Evolutionary conservation across 441 rosid species (phyloP), one percentile per base, ranked within the genome.

Genomic region (Populus tomentosa): DNA sequence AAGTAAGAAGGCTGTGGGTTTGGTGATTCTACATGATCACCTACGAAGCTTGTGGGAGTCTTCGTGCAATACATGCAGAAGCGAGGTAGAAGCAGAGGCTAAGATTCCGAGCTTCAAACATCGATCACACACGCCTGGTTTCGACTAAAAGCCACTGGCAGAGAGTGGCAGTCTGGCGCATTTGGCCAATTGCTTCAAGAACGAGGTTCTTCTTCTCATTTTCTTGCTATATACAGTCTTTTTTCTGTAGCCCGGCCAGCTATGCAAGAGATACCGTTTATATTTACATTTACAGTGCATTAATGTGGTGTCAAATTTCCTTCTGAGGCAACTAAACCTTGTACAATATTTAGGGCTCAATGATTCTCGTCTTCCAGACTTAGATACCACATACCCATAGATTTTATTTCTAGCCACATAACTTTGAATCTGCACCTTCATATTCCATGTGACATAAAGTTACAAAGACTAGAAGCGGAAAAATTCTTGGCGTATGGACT

Each of bases 161-260:
- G 38, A 36, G 38, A 7, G 38, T 36, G 38, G 38, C 53, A 35
- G 11, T 24, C 59, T 1, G 16, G 26, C 10, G 3, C 10, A 38
- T 35, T 69, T 61, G 32, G 76, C 67, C 78, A 68, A 56, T 35
- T 69, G 73, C 73, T 67, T 30, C n/a, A 66, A 46, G 40, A 26
- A 74, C 18, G 69, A 26, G 38, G 18, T 40, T 23, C 32, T 28
- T 40, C 63, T 42, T 40, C 30, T 4, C 18, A 10, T 3, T 26
- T 20, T 1, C 11, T 63, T 63, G 76, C 36, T 53, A 62, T 14
- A 71, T 46, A 10, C 64, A 71, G 9, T 16, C 74, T n/a, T 38
- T 38, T 38, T 40, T 67, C 24, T 46, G 32, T 3, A 46, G 73
- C 61, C 62, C 26, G 73, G 73, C 63, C 73, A 70, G 53, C 73